phyloP scores from a whole-genome alignment of 2,329 filamentous ascomycete species.

The Aphanoascus verrucosus region DNA sequence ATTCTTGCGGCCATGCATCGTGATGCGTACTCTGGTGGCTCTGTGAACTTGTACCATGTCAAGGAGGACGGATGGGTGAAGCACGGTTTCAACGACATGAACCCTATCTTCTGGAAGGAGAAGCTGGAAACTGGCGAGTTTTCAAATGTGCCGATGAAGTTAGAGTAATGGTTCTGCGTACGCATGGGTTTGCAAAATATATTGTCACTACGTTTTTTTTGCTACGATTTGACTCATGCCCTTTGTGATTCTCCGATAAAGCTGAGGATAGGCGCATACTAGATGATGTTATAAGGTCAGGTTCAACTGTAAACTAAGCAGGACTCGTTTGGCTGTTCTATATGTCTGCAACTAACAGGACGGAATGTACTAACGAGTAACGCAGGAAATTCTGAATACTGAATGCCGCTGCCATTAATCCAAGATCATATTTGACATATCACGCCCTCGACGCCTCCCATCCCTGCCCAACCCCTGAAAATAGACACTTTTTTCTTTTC shows the following conservation, averaged over 20 bases:
- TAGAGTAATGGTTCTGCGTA: slow-evolving; percentile 27
- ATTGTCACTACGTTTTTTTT: neutral
- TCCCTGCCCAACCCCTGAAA: neutral
- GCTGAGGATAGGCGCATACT: slow-evolving; percentile 2
- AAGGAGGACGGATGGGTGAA: slow-evolving; percentile 99
- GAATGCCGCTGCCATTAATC: neutral
- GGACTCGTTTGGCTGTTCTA: neutral
- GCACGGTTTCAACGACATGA: slow-evolving; percentile 95
- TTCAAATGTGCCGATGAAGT: slow-evolving; percentile 75
- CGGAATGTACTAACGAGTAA: neutral
- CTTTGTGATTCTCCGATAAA: neutral
- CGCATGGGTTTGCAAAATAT: neutral
- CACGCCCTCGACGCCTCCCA: slow-evolving; percentile 2
- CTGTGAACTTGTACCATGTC: slow-evolving; percentile 97
- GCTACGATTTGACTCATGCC: neutral
- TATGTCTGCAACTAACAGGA: neutral
- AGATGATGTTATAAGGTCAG: slow-evolving; percentile 2
- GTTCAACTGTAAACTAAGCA: neutral
- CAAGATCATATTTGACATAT: neutral
- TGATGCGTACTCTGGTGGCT: slow-evolving; percentile 97
- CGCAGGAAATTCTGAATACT: neutral
- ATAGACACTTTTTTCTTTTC: neutral
- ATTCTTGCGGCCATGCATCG: slow-evolving; percentile 94
- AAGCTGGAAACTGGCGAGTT: slow-evolving; percentile 99
- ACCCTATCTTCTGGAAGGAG: slow-evolving; percentile 99